These are phyloP conservation scores for Arthrocladium fulminans DNA, from an alignment of 2,329 filamentous ascomycete genomes.

Conservation along the genomic window DNA sequence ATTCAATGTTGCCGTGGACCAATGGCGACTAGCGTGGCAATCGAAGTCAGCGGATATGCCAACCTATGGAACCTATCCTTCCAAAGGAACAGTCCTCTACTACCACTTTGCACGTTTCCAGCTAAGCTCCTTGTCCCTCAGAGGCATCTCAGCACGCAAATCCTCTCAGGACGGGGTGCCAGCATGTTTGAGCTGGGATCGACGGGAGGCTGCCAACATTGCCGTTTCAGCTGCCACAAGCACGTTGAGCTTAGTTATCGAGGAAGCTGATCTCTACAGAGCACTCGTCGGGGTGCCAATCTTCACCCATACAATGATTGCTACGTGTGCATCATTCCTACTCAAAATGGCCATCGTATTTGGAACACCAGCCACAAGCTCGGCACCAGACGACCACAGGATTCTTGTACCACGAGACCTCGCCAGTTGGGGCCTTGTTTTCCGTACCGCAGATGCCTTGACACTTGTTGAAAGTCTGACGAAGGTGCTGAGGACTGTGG, in stretches of 20 bases:
- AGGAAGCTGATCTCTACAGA: slow-evolving; percentile 40
- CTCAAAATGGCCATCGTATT: slow-evolving; percentile 37
- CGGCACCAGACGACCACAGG: neutral
- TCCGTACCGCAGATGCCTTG: slow-evolving; percentile 29
- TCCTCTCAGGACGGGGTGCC: slow-evolving; percentile 19
- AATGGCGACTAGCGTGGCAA: slow-evolving; percentile 44
- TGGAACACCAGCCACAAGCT: slow-evolving; percentile 16
- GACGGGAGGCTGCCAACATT: slow-evolving; percentile 37
- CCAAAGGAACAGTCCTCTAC: slow-evolving; percentile 43
- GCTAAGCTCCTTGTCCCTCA: slow-evolving; percentile 36
- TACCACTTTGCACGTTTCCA: slow-evolving; percentile 47
- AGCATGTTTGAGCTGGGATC: slow-evolving; percentile 33
- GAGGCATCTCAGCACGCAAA: slow-evolving; percentile 35
- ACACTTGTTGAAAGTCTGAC: slow-evolving; percentile 32
- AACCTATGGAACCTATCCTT: slow-evolving; percentile 41
- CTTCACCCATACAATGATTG: slow-evolving; percentile 38
- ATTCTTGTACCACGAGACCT: slow-evolving; percentile 21
- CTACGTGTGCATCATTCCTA: slow-evolving; percentile 36
- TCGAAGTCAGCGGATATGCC: slow-evolving; percentile 38
- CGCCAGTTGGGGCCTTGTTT: slow-evolving; percentile 33
- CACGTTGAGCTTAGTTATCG: slow-evolving; percentile 37
- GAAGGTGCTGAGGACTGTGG: slow-evolving; percentile 33
- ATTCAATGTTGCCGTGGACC: slow-evolving; percentile 40
- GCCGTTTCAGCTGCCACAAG: slow-evolving; percentile 40
- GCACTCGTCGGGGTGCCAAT: slow-evolving; percentile 40